phyloP scores from a whole-genome alignment of 495 filamentous ascomycete genomes.

The Hypoxylon perforatum region DNA sequence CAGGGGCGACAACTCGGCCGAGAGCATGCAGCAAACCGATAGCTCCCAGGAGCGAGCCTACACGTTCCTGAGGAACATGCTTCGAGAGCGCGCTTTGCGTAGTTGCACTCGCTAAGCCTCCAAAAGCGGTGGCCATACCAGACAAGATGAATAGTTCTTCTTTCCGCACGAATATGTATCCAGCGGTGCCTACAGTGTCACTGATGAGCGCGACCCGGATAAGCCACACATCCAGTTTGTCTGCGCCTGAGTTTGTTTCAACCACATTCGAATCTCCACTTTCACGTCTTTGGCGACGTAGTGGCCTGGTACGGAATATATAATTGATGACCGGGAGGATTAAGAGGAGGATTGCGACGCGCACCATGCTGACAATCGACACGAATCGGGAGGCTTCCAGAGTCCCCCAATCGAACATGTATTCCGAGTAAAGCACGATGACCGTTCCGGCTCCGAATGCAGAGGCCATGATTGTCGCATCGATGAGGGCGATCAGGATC shows the following conservation, averaged over 20 bases:
- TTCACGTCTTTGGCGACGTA: conserved; percentile 47
- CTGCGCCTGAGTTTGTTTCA: conserved; percentile 73
- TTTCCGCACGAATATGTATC: conserved; percentile 72
- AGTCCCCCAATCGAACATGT: conserved; percentile 82
- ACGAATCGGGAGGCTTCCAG: conserved; percentile 82
- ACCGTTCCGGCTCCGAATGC: conserved; percentile 83
- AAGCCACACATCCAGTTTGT: conserved; percentile 78
- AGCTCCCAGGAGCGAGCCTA: conserved; percentile 87
- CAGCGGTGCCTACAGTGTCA: conserved; percentile 79
- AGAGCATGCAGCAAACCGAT: conserved; percentile 86
- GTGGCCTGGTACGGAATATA: conserved; percentile 67
- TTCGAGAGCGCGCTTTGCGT: conserved; percentile 87
- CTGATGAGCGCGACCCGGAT: conserved; percentile 82
- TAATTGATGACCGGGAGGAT: conserved; percentile 79
- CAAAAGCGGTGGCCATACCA: conserved; percentile 77
- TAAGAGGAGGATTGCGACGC: conserved; percentile 78
- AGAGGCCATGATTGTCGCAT: conserved; percentile 81
- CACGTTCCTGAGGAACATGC: conserved; percentile 82
- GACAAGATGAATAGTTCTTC: conserved; percentile 69
- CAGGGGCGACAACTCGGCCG: conserved; percentile 79
- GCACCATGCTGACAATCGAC: conserved; percentile 75
- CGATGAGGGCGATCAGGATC: conserved; percentile 79
- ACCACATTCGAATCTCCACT: conserved; percentile 39
- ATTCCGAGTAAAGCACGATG: conserved; percentile 81
- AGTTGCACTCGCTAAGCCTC: conserved; percentile 85